phyloP scores from a whole-genome alignment of 2,329 filamentous ascomycete species.

The Orbilia quercus region DNA sequence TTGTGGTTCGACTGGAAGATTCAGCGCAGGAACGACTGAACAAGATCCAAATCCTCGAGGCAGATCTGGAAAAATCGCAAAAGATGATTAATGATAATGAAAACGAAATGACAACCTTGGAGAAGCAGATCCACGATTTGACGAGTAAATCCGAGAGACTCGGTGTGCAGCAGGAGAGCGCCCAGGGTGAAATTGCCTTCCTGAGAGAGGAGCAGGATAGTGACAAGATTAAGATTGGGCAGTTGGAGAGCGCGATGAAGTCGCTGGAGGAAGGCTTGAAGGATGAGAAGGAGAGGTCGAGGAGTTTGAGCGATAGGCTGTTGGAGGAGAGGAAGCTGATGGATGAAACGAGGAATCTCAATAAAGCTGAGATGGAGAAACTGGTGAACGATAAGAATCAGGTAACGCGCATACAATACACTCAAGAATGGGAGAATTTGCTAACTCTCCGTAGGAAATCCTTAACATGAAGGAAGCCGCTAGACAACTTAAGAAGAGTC shows the following conservation, averaged over 20 bases:
- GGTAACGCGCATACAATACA: background rate
- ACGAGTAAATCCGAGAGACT: slow-evolving; percentile 89
- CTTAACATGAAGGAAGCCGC: slow-evolving; percentile 86
- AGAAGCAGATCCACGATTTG: slow-evolving; percentile 83
- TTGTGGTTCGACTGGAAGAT: slow-evolving; percentile 86
- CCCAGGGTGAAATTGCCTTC: slow-evolving; percentile 93
- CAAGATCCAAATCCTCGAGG: slow-evolving; percentile 56
- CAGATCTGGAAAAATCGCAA: slow-evolving; percentile 79
- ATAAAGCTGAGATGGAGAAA: slow-evolving; percentile 87
- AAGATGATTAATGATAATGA: slow-evolving; percentile 84
- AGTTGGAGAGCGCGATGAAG: slow-evolving; percentile 84
- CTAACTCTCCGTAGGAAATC: slow-evolving; percentile 68
- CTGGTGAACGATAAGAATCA: slow-evolving; percentile 91
- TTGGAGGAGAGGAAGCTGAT: slow-evolving; percentile 81
- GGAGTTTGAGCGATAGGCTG: slow-evolving; percentile 49
- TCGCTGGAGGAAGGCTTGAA: slow-evolving; percentile 81
- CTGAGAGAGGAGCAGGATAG: slow-evolving; percentile 94
- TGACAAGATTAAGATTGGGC: slow-evolving; percentile 97
- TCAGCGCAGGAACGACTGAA: slow-evolving; percentile 70
- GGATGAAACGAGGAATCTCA: slow-evolving; percentile 77
- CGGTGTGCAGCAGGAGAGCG: slow-evolving; percentile 89
- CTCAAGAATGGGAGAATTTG: background rate
- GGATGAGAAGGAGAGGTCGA: slow-evolving; percentile 81
- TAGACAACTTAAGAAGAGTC: slow-evolving; percentile 80
- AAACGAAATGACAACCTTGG: slow-evolving; percentile 84